These are phyloP conservation scores for Dothiorella sarmentorum DNA, from an alignment of 2,329 filamentous ascomycete genomes.

Conservation along the genomic window DNA sequence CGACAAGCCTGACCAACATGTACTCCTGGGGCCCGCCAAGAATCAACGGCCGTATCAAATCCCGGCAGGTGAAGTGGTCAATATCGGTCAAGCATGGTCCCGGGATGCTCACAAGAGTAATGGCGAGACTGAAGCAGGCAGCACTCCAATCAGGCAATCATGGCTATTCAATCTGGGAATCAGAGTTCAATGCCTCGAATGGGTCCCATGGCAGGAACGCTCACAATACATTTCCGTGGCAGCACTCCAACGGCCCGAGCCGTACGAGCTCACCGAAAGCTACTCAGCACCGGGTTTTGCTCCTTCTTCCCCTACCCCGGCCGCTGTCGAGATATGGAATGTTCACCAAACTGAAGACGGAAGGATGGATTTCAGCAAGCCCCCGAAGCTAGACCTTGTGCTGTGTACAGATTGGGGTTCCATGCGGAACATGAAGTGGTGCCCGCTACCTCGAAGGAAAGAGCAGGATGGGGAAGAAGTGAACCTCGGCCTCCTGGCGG, in stretches of 20 bases:
- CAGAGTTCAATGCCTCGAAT: constrained; percentile 50
- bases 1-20: constrained; percentile 25
- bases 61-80: constrained; percentile 40
- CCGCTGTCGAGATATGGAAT: constrained; percentile 58
- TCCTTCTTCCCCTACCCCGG: constrained; percentile 33
- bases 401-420: constrained; percentile 59
- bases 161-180: constrained; percentile 58
- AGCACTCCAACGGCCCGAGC: constrained; percentile 26
- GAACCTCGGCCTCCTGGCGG: constrained; percentile 53
- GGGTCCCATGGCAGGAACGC: constrained; percentile 37
- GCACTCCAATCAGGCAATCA: constrained; percentile 30
- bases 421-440: constrained; percentile 55
- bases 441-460: constrained; percentile 42
- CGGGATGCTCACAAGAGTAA: constrained; percentile 22
- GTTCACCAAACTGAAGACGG: constrained; percentile 27
- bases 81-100: constrained; percentile 46
- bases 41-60: constrained; percentile 45
- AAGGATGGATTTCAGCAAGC: constrained; percentile 41
- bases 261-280: constrained; percentile 36
- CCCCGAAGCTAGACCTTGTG: constrained; percentile 48
- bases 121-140: constrained; percentile 28
- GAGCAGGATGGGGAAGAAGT: constrained; percentile 26
- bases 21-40: constrained; percentile 51
- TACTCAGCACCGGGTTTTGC: constrained; percentile 31
- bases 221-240: constrained; percentile 56